These are phyloP conservation scores for Extremus antarcticus DNA, from an alignment of 495 filamentous ascomycete species.

Conservation along the genomic window DNA sequence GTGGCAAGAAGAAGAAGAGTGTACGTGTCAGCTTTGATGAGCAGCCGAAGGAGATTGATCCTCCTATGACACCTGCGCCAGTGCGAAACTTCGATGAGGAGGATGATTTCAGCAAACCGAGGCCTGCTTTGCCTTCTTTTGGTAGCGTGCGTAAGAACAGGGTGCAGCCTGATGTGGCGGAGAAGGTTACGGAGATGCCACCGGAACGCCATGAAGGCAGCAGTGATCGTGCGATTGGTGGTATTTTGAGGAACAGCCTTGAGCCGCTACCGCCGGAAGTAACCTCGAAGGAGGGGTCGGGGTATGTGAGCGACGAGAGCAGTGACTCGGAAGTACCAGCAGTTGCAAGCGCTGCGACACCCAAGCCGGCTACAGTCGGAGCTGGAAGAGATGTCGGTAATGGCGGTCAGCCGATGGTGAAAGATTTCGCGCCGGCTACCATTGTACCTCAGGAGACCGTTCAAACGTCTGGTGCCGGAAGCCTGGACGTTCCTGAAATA, in stretches of 20 bases:
- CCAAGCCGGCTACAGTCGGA: background rate
- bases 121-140: slow-evolving; percentile 70
- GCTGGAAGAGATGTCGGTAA: background rate
- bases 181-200: slow-evolving; percentile 34
- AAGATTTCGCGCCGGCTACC: slow-evolving; percentile 7
- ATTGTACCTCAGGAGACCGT: background rate
- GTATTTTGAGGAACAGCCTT: slow-evolving; percentile 45
- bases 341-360: background rate
- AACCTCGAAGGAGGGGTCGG: slow-evolving; percentile 50
- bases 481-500: slow-evolving; percentile 12
- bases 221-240: slow-evolving; percentile 54
- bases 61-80: slow-evolving; percentile 3
- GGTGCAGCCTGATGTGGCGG: slow-evolving; percentile 18
- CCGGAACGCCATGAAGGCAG: slow-evolving; percentile 36
- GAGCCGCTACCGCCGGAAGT: slow-evolving; percentile 58
- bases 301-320: slow-evolving; percentile 39
- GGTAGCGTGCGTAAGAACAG: slow-evolving; percentile 49
- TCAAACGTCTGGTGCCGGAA: slow-evolving; percentile 1
- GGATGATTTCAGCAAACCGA: slow-evolving; percentile 53
- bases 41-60: slow-evolving; percentile 46
- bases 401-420: slow-evolving; percentile 1
- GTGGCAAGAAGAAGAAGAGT: slow-evolving; percentile 49
- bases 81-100: slow-evolving; percentile 29
- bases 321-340: slow-evolving; percentile 9
- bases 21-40: slow-evolving; percentile 85